Base-by-base conservation (phyloP, 2,329 filamentous ascomycete species). In the Fusarium austroafricanum region DNA sequence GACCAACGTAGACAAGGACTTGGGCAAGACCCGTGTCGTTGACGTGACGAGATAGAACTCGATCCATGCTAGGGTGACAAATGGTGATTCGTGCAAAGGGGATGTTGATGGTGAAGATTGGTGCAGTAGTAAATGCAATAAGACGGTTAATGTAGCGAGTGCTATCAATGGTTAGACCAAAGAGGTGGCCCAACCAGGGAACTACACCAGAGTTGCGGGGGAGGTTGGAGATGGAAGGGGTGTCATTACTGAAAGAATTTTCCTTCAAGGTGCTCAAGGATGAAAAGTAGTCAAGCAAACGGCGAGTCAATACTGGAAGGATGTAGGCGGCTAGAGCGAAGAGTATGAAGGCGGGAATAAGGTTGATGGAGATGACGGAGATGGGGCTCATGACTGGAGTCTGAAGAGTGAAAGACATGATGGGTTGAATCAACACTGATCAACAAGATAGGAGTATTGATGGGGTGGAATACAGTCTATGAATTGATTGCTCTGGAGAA, bases 11-110 rank as follows among this genome's bases (percentile, higher is more conserved):
- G 12, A 73, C 72, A 6, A 77, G 71, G 39, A 76, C 71, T 39
- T 76, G 73, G 12, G 75, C 71, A 14, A 77, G 66, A 4, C 75
- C 76, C 5, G 73, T 77, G 17, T 77, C 74, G 2, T 61, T 68
- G 5, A 72, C 72, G 23, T 77, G 74, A 6, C 72, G 71, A 1
- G 74, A 65, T 4, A 77, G 68, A 3, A 61, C 56, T 28, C 73
- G 65, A 47, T 77, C 75, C 55, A 77, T 61, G 15, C 69, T 72
- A 15, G 75, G 75, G 42, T 72, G 61, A 6, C 68, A 74, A 17
- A 77, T 57, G 18, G 76, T 68, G 40, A 77, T 70, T 37, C 67
- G 61, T 29, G 70, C 70, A 53, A 73, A 72, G 10, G 76, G 72
- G 37, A 77, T 68, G 33, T 74, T 71, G 65, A 77, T 77, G 39